A percentile compares a stretch with the other conserved stretches of the same genome.
Evolutionary conservation across 129 eudicot species (phyloP).

Genomic region (Logfia minima): DNA sequence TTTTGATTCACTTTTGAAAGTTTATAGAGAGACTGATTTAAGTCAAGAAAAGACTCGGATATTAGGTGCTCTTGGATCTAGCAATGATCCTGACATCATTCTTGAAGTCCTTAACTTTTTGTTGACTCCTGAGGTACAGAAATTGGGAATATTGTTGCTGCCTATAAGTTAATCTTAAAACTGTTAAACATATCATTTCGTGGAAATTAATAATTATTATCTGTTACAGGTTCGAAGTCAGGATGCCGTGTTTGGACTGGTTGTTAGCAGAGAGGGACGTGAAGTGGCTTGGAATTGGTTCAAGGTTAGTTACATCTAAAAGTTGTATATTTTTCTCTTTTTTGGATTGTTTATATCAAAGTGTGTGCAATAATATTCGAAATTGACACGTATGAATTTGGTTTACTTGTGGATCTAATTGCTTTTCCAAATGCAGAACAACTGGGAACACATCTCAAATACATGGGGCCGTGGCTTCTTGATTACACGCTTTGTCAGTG

Average conservation of each 20-base stretch:
- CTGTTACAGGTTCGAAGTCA: slow-evolving; percentile 49
- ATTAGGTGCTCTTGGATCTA: slow-evolving; percentile 73
- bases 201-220: neutral
- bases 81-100: slow-evolving; percentile 44
- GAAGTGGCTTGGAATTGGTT: slow-evolving; percentile 53
- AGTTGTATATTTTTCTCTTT: neutral
- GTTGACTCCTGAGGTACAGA: slow-evolving; percentile 64
- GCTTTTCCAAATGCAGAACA: slow-evolving; percentile 28
- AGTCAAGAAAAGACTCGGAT: slow-evolving; percentile 96
- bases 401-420: slow-evolving; percentile 17
- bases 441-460: slow-evolving; percentile 40
- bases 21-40: slow-evolving; percentile 86
- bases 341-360: neutral
- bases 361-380: neutral
- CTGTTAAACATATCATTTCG: neutral
- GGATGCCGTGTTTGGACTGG: slow-evolving; percentile 41
- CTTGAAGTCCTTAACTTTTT: slow-evolving; percentile 68
- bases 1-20: slow-evolving; percentile 69
- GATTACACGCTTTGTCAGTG: slow-evolving; percentile 42
- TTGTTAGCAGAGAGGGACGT: slow-evolving; percentile 48
- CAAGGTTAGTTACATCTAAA: slow-evolving; percentile 26
- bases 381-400: neutral
- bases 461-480: slow-evolving; percentile 51
- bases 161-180: neutral
- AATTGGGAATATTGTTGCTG: neutral